These are phyloP conservation scores for Candida dubliniensis DNA, from an alignment of 1,139 yeast species.

Conservation along the genomic window DNA sequence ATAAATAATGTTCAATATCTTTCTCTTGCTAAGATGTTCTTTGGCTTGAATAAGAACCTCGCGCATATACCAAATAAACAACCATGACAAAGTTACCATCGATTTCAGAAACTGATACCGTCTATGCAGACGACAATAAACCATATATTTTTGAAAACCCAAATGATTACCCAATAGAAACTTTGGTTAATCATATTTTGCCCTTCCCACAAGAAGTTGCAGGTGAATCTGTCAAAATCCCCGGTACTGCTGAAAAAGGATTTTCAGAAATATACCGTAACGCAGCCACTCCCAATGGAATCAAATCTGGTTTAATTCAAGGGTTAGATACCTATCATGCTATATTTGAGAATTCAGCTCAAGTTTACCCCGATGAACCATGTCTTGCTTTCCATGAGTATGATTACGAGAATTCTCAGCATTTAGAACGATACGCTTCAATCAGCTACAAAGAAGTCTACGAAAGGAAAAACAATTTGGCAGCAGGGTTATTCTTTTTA, in stretches of 20 bases:
- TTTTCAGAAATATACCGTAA: constrained; percentile 37
- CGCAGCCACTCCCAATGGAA: constrained; percentile 21
- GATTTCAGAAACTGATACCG: constrained; percentile 11
- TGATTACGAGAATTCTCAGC: constrained; percentile 27
- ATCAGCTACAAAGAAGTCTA: constrained; percentile 24
- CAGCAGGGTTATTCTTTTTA: constrained; percentile 33
- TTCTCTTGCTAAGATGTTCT: too few relatives aligned
- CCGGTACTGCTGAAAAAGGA: constrained; percentile 32
- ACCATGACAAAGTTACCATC: constrained; percentile 11
- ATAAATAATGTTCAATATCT: too few relatives aligned
- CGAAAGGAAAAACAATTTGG: constrained; percentile 25
- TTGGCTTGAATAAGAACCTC: too few relatives aligned
- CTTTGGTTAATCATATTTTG: constrained; percentile 20
- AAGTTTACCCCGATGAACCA: constrained; percentile 21
- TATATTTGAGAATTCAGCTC: constrained; percentile 25
- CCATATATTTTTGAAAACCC: constrained; percentile 21
- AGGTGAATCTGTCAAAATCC: constrained; percentile 25
- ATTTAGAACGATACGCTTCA: constrained; percentile 20
- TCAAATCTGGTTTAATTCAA: constrained; percentile 23
- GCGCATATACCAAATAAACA: neutral
- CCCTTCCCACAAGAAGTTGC: constrained; percentile 24
- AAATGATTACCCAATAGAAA: constrained; percentile 16
- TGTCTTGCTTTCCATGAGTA: constrained; percentile 34
- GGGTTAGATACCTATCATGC: constrained; percentile 32
- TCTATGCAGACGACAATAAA: constrained; percentile 14